Percentiles rank a stretch among this genome's conserved stretches.
These are phyloP conservation scores for Podospora bellae-mahoneyi DNA, from an alignment of 495 filamentous ascomycete species.

Conservation along the genomic window DNA sequence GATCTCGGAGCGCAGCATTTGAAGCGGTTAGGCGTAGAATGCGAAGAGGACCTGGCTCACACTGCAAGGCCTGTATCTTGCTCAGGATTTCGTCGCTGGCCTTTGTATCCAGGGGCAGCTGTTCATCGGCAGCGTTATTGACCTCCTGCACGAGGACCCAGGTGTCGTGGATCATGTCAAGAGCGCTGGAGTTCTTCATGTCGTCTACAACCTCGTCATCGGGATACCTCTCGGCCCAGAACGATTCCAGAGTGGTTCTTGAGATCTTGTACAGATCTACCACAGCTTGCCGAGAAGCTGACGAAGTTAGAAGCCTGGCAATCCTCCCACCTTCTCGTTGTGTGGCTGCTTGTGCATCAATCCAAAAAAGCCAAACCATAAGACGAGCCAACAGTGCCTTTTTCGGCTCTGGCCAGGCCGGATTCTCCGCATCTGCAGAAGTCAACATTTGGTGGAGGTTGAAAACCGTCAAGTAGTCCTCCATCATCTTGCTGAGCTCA, in stretches of 20 bases:
- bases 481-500: conserved; percentile 20
- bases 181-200: conserved; percentile 38
- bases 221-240: conserved; percentile 46
- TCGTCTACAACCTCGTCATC: conserved; percentile 48
- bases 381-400: conserved; percentile 27
- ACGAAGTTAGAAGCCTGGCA: conserved; percentile 20
- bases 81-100: conserved; percentile 16
- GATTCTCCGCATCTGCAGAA: neutral
- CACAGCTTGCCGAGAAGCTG: conserved; percentile 13
- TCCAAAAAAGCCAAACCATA: conserved; percentile 30
- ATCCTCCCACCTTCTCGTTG: conserved; percentile 29
- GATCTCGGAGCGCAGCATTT: conserved; percentile 33
- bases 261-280: conserved; percentile 26
- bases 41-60: conserved; percentile 24
- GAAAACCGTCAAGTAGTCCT: conserved; percentile 11
- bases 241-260: conserved; percentile 16
- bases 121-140: conserved; percentile 19
- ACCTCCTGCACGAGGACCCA: conserved; percentile 41
- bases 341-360: conserved; percentile 27
- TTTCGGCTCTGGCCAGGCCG: neutral
- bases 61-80: conserved; percentile 20
- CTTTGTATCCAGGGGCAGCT: conserved; percentile 4
- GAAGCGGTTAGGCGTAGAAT: conserved; percentile 39
- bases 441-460: conserved; percentile 14
- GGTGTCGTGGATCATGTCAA: conserved; percentile 38